Conservation (phyloP, 768 basidiomycete genomes). For the Amanita exitialis region DNA sequence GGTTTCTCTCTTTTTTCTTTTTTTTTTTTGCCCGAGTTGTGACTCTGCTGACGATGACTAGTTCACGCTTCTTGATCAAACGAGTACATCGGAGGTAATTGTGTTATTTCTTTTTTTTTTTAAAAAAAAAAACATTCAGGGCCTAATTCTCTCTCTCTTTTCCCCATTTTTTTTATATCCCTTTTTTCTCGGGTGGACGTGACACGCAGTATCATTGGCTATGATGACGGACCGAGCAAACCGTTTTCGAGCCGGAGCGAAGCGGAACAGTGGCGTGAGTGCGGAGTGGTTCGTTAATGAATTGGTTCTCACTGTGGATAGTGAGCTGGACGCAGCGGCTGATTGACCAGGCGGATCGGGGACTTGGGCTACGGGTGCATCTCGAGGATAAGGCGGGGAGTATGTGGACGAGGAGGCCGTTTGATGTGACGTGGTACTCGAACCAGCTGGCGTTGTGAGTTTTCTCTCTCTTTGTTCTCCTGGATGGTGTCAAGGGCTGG, state of each 20-base stretch:
- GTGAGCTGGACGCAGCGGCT: slow-evolving; percentile 63
- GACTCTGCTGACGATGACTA: slow-evolving; percentile 21
- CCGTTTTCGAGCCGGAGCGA: slow-evolving; percentile 52
- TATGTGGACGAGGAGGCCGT: slow-evolving; percentile 52
- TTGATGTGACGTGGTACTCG: slow-evolving; percentile 62
- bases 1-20: slow-evolving; percentile 34
- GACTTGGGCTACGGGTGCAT: slow-evolving; percentile 38
- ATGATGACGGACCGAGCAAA: background rate
- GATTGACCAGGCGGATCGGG: slow-evolving; percentile 46
- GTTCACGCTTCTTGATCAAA: slow-evolving; percentile 24
- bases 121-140: background rate
- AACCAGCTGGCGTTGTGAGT: slow-evolving; percentile 56
- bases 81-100: slow-evolving; percentile 1
- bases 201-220: background rate
- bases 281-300: background rate
- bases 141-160: background rate
- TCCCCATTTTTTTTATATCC: too few species aligned
- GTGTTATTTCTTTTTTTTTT: background rate
- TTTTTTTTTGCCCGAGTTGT: slow-evolving; percentile 43
- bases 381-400: slow-evolving; percentile 37
- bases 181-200: too few species aligned
- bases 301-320: slow-evolving; percentile 15
- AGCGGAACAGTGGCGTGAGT: slow-evolving; percentile 74
- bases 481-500: too few species aligned
- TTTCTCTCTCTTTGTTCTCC: background rate